Evolutionary conservation across 768 basidiomycete genomes (phyloP).

Genomic region (Galerina marginata): DNA sequence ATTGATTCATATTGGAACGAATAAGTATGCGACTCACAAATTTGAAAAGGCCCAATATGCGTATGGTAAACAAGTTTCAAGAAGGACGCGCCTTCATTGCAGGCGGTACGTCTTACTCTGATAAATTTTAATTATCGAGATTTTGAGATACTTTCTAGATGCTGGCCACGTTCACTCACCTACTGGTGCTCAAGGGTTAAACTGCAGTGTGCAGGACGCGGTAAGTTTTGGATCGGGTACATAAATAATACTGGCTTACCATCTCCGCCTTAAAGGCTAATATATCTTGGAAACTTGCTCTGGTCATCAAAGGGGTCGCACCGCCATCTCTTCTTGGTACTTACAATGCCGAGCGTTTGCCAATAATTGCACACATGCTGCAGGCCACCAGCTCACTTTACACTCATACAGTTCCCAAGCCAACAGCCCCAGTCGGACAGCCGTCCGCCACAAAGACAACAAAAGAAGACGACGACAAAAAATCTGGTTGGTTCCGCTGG

Average conservation of each 20-base stretch:
- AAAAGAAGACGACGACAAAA: slow-evolving; percentile 15
- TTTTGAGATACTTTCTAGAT: not conserved
- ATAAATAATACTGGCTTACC: not conserved
- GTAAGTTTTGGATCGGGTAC: not conserved
- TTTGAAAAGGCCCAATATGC: not conserved
- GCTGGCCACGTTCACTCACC: not conserved
- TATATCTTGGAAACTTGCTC: not conserved
- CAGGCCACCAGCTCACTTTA: not conserved
- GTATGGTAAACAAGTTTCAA: slow-evolving; percentile 1
- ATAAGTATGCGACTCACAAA: not conserved
- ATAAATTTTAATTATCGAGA: not conserved
- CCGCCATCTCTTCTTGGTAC: not conserved
- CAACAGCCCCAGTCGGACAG: not conserved
- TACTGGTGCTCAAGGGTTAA: not conserved
- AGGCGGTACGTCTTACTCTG: not conserved
- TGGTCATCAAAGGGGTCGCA: not conserved
- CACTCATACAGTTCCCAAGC: not conserved
- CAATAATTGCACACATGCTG: not conserved
- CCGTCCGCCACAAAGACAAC: not conserved
- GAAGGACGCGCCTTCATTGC: not conserved
- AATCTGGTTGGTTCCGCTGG: slow-evolving; percentile 26
- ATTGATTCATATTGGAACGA: not conserved
- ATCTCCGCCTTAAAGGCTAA: not conserved
- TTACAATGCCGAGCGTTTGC: not conserved
- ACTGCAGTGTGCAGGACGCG: not conserved